These are phyloP conservation scores for Brassica rapa DNA, from an alignment of 345 rosid genomes.

Conservation along the genomic window DNA sequence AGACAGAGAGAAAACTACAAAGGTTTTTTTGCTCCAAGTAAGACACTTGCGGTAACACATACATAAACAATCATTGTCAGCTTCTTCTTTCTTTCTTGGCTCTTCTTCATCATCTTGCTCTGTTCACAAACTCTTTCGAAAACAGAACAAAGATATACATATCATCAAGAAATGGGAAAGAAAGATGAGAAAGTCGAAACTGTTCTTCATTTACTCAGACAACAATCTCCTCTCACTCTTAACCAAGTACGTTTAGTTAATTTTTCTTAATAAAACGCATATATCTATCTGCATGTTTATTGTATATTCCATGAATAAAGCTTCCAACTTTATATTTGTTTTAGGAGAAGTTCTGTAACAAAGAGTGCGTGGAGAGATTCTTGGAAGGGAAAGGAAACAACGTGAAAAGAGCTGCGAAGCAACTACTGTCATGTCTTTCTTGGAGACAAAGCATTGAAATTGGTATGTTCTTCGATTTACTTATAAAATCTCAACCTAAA, in stretches of 20 bases:
- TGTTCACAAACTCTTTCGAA: conserved; percentile 6
- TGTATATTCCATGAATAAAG: not conserved
- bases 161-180: conserved; percentile 58
- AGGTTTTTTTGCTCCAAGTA: not conserved
- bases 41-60: conserved; percentile 20
- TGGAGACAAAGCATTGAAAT: conserved; percentile 80
- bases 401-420: conserved; percentile 84
- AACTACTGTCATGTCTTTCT: conserved; percentile 74
- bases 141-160: not conserved
- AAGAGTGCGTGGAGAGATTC: conserved; percentile 75
- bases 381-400: conserved; percentile 71
- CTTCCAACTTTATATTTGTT: not conserved
- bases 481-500: not conserved
- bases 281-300: conserved; percentile 3
- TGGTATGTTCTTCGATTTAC: conserved; percentile 48
- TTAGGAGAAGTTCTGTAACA: conserved; percentile 90
- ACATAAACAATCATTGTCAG: conserved; percentile 18
- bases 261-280: not conserved
- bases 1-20: not conserved
- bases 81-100: conserved; percentile 12
- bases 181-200: conserved; percentile 67
- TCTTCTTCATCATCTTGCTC: conserved; percentile 7
- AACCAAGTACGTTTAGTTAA: conserved; percentile 57
- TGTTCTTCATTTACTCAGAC: conserved; percentile 60
- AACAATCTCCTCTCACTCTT: conserved; percentile 70